Percentiles rank a stretch among this genome's conserved stretches.
phyloP scores from a whole-genome alignment of 352 stramenopile species.

The Globisporangium polare region DNA sequence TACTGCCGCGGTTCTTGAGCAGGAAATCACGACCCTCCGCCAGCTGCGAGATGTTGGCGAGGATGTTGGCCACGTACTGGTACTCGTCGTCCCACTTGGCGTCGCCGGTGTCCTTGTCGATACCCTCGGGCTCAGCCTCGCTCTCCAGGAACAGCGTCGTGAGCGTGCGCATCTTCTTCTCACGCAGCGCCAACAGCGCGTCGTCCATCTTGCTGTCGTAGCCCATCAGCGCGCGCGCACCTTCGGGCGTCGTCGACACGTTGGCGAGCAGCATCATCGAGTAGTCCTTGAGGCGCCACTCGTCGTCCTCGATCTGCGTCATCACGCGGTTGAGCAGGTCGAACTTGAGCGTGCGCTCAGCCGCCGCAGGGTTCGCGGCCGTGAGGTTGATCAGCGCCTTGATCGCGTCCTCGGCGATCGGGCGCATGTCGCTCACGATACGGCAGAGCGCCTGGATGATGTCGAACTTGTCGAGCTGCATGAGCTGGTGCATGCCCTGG shows the following conservation, averaged over 20 bases:
- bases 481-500: conserved; percentile 68
- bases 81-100: conserved; percentile 87
- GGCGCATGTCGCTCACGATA: conserved; percentile 78
- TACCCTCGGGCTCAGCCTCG: conserved; percentile 71
- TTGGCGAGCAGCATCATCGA: conserved; percentile 89
- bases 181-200: conserved; percentile 47
- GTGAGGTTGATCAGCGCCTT: conserved; percentile 87
- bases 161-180: conserved; percentile 79
- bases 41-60: conserved; percentile 83
- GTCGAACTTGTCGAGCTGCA: conserved; percentile 69
- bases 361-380: conserved; percentile 55
- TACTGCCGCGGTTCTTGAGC: conserved; percentile 65
- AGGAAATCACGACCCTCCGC: conserved; percentile 76
- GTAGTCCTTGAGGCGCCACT: conserved; percentile 80
- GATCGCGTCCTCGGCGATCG: conserved; percentile 83
- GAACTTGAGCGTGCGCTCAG: conserved; percentile 72
- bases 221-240: conserved; percentile 61
- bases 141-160: conserved; percentile 67
- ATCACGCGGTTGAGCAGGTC: conserved; percentile 86
- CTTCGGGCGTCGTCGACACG: conserved; percentile 66
- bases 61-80: conserved; percentile 83
- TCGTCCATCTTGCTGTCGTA: conserved; percentile 46
- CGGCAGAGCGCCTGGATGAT: conserved; percentile 76
- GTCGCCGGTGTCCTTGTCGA: conserved; percentile 63
- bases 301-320: conserved; percentile 75